These are phyloP conservation scores for Pneumocystis oryctolagi DNA, from an alignment of 1,139 yeast species.

Conservation along the genomic window DNA sequence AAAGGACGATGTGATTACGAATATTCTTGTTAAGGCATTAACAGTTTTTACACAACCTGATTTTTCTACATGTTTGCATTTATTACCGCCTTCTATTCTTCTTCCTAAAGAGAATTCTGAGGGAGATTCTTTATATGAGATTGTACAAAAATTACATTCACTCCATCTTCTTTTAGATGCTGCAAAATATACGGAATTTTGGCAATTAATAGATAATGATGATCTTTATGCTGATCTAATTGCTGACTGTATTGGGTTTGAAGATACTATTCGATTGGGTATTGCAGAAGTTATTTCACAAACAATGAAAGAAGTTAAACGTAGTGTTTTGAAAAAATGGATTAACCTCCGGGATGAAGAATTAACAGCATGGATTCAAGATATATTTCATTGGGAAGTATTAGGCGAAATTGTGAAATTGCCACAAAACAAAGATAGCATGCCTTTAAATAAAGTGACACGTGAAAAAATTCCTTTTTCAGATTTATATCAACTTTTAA, in stretches of 20 bases:
- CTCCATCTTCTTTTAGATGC: conserved; percentile 27
- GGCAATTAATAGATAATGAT: conserved; percentile 25
- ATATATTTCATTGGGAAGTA: conserved; percentile 23
- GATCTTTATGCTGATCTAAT: conserved; percentile 26
- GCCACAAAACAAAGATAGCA: conserved; percentile 22
- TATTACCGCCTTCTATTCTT: conserved; percentile 31
- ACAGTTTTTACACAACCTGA: conserved; percentile 31
- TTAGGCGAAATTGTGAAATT: conserved; percentile 20
- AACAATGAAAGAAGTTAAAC: conserved; percentile 18
- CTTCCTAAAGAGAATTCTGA: conserved; percentile 13
- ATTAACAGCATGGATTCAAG: conserved; percentile 24
- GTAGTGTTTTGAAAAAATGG: conserved; percentile 23
- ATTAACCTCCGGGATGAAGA: conserved; percentile 22
- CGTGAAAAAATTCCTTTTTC: background rate
- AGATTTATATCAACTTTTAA: background rate
- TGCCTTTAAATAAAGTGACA: background rate
- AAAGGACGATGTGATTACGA: conserved; percentile 29
- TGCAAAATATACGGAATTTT: conserved; percentile 27
- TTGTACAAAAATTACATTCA: conserved; percentile 26
- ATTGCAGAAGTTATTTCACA: conserved; percentile 22
- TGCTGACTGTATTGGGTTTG: conserved; percentile 25
- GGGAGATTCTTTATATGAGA: conserved; percentile 22
- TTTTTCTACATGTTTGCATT: conserved; percentile 31
- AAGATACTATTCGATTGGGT: conserved; percentile 23
- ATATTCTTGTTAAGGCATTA: conserved; percentile 30